Percentiles rank a stretch among this genome's conserved stretches.
Conservation (phyloP, 192 early-diverging fungal species). For the Chytriomyces confervae region DNA sequence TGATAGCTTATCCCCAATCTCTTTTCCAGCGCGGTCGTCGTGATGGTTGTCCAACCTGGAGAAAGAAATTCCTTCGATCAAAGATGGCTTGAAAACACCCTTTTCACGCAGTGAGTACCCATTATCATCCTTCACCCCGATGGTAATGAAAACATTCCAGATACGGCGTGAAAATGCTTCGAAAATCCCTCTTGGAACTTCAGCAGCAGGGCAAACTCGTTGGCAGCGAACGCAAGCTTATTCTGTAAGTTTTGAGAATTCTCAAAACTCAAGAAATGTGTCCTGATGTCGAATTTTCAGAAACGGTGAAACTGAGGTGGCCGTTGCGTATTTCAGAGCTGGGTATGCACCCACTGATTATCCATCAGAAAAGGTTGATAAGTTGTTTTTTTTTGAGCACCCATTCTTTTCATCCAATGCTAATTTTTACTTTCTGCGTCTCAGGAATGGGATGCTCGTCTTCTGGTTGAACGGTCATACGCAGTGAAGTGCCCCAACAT, state of each 20-base stretch:
- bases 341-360: constrained; percentile 92
- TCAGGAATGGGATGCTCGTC: constrained; percentile 88
- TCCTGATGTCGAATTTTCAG: neutral
- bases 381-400: neutral
- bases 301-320: constrained; percentile 75
- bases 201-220: constrained; percentile 62
- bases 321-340: constrained; percentile 89
- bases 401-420: neutral
- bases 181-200: constrained; percentile 75
- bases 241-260: constrained; percentile 65
- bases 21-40: constrained; percentile 65
- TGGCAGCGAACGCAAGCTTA: constrained; percentile 59
- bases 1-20: constrained; percentile 36
- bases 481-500: constrained; percentile 88
- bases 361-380: constrained; percentile 67
- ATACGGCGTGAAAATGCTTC: constrained; percentile 48
- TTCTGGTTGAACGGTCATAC: constrained; percentile 80
- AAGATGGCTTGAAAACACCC: constrained; percentile 80
- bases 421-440: neutral
- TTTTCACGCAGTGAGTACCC: constrained; percentile 60
- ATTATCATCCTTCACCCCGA: neutral
- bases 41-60: constrained; percentile 91
- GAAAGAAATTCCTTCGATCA: constrained; percentile 96
- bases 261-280: neutral
- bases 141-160: neutral